Base-by-base conservation (phyloP, 2,329 filamentous ascomycete genomes). In the Nannizziopsis arthrosporioides region DNA sequence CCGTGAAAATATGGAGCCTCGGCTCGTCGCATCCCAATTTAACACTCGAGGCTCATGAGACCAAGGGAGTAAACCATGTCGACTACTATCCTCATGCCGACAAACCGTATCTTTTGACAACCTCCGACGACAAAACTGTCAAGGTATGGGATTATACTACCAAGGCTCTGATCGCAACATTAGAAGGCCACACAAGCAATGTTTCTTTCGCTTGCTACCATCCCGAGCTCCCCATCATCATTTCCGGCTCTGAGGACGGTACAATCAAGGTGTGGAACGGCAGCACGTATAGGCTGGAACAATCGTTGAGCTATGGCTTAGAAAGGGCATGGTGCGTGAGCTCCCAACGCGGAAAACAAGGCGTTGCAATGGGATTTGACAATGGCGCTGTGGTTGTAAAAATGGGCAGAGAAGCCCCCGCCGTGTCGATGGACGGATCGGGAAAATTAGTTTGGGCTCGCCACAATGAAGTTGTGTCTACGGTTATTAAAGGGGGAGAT, bases 61-160 rank as follows among this genome's bases (percentile, higher is more conserved):
- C 85, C 35, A 95, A 95, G 73, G 90, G 90, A 60, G 92, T 98
- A 54, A 98, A 98, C 70, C 87, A 94, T 63, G 89, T 98, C 59
- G 92, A 98, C 63, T 98, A 82, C 63, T 82, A 82, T 59, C 79
- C 79, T 4, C 77, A 80, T 54, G 76, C 75, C 19, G 79, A 82
- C 64, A 82, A 82, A 62, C 79, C 79, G 34, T 96, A 98, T 63
- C 81, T 98, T 40, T 81, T 98, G 54, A 98, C 92, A 18, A 95
- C 90, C 11, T 94, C 88, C 6, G 92, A 98, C 65, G 92, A 96
- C 68, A 81, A 86, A 59, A 96, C 90, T 0, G 87, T 96, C 59
- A 96, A 96, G 74, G 80, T 98, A 48, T 98, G 92, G 90, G 92
- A 98, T 64, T 96, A 98, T 73, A 96, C 90, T 10, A 96, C 89